These are phyloP conservation scores for Lomentospora prolificans DNA, from an alignment of 2,329 filamentous ascomycete species.

Conservation along the genomic window DNA sequence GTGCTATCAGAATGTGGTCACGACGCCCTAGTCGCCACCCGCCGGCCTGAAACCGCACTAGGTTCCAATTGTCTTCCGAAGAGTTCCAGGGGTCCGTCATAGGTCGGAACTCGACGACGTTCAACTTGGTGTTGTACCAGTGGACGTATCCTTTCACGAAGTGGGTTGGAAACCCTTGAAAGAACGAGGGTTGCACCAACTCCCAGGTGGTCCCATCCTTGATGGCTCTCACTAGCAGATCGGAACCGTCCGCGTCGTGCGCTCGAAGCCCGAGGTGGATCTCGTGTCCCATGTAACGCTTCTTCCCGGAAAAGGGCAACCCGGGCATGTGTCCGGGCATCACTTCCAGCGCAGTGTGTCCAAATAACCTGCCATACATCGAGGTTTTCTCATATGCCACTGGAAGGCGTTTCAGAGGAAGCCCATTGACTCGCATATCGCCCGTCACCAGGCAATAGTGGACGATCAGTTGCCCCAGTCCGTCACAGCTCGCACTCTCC, in stretches of 20 bases:
- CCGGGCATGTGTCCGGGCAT: slow-evolving; percentile 25
- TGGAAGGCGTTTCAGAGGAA: slow-evolving; percentile 37
- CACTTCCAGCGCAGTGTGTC: slow-evolving; percentile 29
- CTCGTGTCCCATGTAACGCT: slow-evolving; percentile 17
- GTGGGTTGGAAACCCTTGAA: slow-evolving; percentile 21
- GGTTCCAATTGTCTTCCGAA: slow-evolving; percentile 15
- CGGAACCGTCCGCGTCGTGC: background rate
- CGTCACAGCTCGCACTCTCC: background rate
- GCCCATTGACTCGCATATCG: slow-evolving; percentile 40
- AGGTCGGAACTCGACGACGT: slow-evolving; percentile 23
- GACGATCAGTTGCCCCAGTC: slow-evolving; percentile 17
- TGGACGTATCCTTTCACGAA: slow-evolving; percentile 33
- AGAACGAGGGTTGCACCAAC: slow-evolving; percentile 22
- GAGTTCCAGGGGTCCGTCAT: slow-evolving; percentile 17
- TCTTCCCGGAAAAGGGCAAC: slow-evolving; percentile 30
- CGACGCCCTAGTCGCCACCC: slow-evolving; percentile 15
- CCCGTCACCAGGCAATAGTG: slow-evolving; percentile 42
- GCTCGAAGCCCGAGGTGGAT: slow-evolving; percentile 24
- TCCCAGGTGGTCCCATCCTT: slow-evolving; percentile 14
- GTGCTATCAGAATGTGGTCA: background rate
- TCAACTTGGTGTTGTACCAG: slow-evolving; percentile 29
- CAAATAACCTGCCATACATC: slow-evolving; percentile 34
- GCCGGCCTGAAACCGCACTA: slow-evolving; percentile 7
- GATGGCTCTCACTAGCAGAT: slow-evolving; percentile 23
- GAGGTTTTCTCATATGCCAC: slow-evolving; percentile 28